Percentiles rank a stretch among this genome's conserved stretches.
These are phyloP conservation scores for Penicillium expansum DNA, from an alignment of 2,329 filamentous ascomycete species.

Conservation along the genomic window DNA sequence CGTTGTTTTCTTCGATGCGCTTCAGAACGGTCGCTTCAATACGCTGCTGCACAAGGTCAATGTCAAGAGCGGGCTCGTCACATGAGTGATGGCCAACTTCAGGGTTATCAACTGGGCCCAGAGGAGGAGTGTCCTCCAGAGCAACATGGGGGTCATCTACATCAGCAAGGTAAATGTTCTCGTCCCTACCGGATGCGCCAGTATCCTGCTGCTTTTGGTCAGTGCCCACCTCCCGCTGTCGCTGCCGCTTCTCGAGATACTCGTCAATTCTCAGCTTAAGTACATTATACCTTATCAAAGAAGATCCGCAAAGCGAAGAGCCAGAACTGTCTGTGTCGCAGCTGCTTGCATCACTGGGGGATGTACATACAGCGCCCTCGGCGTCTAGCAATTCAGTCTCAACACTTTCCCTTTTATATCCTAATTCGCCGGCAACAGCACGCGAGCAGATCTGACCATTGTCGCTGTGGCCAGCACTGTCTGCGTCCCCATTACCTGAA, in stretches of 20 bases:
- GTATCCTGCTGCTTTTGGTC: not conserved
- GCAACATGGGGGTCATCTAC: not conserved
- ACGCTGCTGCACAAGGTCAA: slow-evolving; percentile 3
- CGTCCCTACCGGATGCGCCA: not conserved
- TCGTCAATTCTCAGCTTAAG: not conserved
- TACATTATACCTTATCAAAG: not conserved
- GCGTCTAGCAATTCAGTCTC: not conserved
- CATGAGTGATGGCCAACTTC: not conserved
- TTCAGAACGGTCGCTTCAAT: slow-evolving; percentile 6
- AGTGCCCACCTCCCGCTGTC: not conserved
- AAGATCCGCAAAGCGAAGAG: not conserved
- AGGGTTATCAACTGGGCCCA: not conserved
- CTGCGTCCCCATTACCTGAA: not conserved
- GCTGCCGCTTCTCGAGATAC: not conserved
- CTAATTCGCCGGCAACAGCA: not conserved
- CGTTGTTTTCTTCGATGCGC: slow-evolving; percentile 2
- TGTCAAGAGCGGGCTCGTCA: not conserved
- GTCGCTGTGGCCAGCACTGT: not conserved
- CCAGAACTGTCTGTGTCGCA: not conserved
- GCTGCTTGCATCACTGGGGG: not conserved
- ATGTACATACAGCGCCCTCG: not conserved
- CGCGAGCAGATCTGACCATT: not conserved
- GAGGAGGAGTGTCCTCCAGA: not conserved
- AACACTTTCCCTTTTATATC: not conserved
- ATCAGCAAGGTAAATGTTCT: not conserved